Evolutionary conservation across 73 alveolate species (phyloP).

Genomic region (Strombidium stylifer): DNA sequence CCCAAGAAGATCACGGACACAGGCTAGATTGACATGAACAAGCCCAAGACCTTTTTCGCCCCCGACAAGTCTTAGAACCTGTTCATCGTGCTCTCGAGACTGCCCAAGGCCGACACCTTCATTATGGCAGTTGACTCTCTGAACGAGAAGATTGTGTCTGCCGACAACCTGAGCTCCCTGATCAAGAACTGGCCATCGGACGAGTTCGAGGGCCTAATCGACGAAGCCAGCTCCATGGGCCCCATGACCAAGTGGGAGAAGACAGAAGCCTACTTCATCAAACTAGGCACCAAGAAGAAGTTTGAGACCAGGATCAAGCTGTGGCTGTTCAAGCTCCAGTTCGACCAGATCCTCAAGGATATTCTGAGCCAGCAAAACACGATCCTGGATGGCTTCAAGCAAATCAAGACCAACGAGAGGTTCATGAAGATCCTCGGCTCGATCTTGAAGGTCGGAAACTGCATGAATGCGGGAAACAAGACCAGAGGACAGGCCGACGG

Average conservation of each 20-base stretch:
- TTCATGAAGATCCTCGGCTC: conserved; percentile 49
- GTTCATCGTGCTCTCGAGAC: conserved; percentile 19
- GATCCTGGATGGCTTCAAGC: conserved; percentile 66
- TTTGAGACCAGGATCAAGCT: conserved; percentile 66
- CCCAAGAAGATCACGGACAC: not conserved
- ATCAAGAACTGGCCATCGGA: conserved; percentile 23
- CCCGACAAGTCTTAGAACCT: not conserved
- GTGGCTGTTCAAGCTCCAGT: conserved; percentile 66
- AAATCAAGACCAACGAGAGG: conserved; percentile 41
- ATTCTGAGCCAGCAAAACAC: conserved; percentile 29
- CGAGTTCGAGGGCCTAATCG: conserved; percentile 51
- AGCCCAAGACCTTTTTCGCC: conserved; percentile 30
- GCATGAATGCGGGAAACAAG: conserved; percentile 77
- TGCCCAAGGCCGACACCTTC: conserved; percentile 17
- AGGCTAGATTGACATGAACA: conserved; percentile 19
- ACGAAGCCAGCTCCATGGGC: conserved; percentile 49
- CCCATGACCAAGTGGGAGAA: conserved; percentile 77
- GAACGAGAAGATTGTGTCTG: conserved; percentile 5
- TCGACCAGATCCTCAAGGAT: conserved; percentile 45
- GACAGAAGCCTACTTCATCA: conserved; percentile 75
- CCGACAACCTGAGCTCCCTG: conserved; percentile 23
- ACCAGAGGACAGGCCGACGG: conserved; percentile 86
- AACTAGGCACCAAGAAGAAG: conserved; percentile 49
- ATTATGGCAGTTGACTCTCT: not conserved
- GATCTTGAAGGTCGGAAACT: conserved; percentile 74